Base-by-base conservation (phyloP, 2,329 filamentous ascomycete species). In the Mycosphaerella arachidis region DNA sequence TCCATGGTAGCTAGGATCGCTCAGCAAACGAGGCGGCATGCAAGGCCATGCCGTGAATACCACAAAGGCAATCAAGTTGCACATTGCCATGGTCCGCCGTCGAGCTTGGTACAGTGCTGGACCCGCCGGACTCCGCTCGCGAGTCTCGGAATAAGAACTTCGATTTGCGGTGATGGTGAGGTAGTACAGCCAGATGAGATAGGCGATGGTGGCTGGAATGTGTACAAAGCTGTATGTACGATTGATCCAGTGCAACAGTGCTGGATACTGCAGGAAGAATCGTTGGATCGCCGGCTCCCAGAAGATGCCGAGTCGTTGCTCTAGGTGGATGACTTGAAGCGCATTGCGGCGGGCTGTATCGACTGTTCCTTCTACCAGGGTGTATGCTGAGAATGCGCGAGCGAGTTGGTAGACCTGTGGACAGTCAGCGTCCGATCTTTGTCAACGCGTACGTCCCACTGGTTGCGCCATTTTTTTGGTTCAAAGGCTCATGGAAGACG, bases 221-320 rank as follows among this genome's bases (percentile, higher is more conserved):
- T 91, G 88, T 68, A 91, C 89, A 74, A 90, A 90, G 6, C 87
- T 90, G 75, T 91, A 91, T 30, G 84, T 81, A 68, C 87, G 82
- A 74, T 91, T 91, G 67, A 86, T 88, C 83, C 83, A 89, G 65
- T 79, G 82, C 78, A 91, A 82, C 46, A 87, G 67, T 30, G 76
- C 70, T 1, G 85, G 81, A 55, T 81, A 80, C 20, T 75, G 72
- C 53, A 85, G 74, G 69, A 85, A 84, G 72, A 77, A 81, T 35
- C 73, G 72, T 73, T 91, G 88, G 50, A 90, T 79, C 12, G 76
- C 76, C 3, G 84, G 74, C 72, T 91, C 88, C 76, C 81, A 79
- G 72, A 90, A 90, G 31, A 90, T 81, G 59, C 82, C 80, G 1
- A 90, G 77, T 0, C 73, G 72, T 69, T 90, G 77, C 72, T 91